phyloP scores from a whole-genome alignment of 352 stramenopile genomes.

The Pythium rishiriense region DNA sequence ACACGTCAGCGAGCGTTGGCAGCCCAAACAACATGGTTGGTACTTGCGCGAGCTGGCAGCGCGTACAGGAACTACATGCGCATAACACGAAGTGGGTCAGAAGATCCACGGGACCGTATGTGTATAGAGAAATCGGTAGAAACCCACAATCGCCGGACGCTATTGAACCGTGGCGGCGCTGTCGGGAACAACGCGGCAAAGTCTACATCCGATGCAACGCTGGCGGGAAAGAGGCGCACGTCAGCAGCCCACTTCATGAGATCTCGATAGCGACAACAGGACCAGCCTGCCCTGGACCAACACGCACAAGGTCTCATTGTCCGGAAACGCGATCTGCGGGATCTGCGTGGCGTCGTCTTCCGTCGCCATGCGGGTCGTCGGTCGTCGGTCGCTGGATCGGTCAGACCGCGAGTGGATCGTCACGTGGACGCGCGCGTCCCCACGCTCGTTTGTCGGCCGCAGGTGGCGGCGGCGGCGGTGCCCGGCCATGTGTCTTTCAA shows the following conservation, averaged over 20 bases:
- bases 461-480: not conserved
- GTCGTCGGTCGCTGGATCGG: not conserved
- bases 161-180: slow-evolving; percentile 9
- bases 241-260: too few relatives aligned
- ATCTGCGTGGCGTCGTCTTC: not conserved
- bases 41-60: slow-evolving; percentile 38
- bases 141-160: slow-evolving; percentile 29
- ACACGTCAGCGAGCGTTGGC: slow-evolving; percentile 34
- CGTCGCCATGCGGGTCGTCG: not conserved
- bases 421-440: slow-evolving; percentile 4
- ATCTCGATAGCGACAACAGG: too few relatives aligned
- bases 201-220: slow-evolving; percentile 26
- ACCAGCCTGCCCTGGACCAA: too few relatives aligned
- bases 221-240: not conserved
- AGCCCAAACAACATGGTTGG: slow-evolving; percentile 37
- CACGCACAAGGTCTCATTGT: slow-evolving; percentile 29
- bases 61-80: slow-evolving; percentile 34
- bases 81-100: not conserved
- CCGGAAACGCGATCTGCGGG: slow-evolving; percentile 22
- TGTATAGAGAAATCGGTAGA: not conserved
- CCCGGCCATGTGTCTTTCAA: not conserved
- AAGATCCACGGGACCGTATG: not conserved
- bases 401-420: not conserved
- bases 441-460: not conserved
- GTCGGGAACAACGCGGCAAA: slow-evolving; percentile 25